Percentiles rank a stretch among this genome's conserved stretches.
These are phyloP conservation scores for Melanopsichium pennsylvanicum DNA, from an alignment of 1,284 basidiomycete genomes.

Conservation along the genomic window DNA sequence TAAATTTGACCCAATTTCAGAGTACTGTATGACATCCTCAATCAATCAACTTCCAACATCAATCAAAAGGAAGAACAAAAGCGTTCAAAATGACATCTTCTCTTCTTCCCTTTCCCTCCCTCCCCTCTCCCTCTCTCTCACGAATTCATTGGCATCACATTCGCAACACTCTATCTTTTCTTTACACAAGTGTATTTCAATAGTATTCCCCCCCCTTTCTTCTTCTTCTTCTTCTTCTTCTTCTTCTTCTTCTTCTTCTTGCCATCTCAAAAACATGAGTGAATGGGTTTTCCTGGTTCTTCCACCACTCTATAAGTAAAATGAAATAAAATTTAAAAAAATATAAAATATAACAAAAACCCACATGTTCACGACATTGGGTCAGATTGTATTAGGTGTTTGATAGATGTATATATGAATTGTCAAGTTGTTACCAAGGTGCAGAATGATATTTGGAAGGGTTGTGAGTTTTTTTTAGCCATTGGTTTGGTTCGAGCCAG, in stretches of 20 bases:
- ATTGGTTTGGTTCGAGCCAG: slow-evolving; percentile 25
- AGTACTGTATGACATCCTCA: no score
- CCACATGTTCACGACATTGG: no score
- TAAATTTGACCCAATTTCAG: slow-evolving; percentile 18
- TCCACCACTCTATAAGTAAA: no score
- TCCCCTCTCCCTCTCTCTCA: neutral
- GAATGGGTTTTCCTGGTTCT: no score
- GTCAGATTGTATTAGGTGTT: no score
- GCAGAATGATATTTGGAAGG: no score
- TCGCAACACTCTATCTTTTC: neutral
- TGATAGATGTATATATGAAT: neutral
- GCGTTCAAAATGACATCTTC: neutral
- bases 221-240: neutral
- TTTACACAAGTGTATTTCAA: slow-evolving; percentile 36
- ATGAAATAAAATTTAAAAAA: no score
- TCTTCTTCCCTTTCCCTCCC: neutral
- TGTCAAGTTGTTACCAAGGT: neutral
- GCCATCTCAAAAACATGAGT: neutral
- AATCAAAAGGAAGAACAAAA: neutral
- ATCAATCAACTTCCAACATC: neutral
- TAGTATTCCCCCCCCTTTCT: slow-evolving; percentile 30
- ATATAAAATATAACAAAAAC: no score
- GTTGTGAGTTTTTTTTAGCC: no score
- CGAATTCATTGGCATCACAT: slow-evolving; percentile 3
- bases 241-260: slow-evolving; percentile 10